Percentiles rank a stretch among this genome's conserved stretches.
Conservation (phyloP, 345 rosid genomes). For the Moricandia moricandioides region DNA sequence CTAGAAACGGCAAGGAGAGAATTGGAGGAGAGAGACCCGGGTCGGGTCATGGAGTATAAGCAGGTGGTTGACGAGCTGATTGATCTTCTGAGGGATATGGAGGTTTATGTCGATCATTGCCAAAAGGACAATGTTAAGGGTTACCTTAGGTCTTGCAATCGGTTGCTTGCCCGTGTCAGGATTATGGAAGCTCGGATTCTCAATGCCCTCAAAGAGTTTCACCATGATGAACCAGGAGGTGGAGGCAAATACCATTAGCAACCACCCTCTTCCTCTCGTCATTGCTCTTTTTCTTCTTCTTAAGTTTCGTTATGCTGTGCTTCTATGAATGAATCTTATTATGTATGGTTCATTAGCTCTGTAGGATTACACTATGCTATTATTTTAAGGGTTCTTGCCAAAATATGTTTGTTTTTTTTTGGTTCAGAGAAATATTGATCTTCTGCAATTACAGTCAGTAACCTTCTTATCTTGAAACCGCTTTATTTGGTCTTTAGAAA, state of each 20-base stretch:
- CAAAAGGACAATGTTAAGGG: slow-evolving; percentile 28
- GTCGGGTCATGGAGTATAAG: slow-evolving; percentile 31
- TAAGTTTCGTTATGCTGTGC: too few species aligned
- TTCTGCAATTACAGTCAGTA: background rate
- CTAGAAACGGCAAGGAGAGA: slow-evolving; percentile 28
- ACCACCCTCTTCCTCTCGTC: too few species aligned
- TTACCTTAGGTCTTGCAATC: slow-evolving; percentile 32
- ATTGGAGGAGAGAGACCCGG: slow-evolving; percentile 30
- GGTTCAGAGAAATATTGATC: background rate
- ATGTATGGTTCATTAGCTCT: background rate
- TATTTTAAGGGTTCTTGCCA: background rate
- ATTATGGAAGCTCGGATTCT: slow-evolving; percentile 38
- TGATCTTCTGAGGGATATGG: slow-evolving; percentile 35
- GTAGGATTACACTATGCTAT: background rate
- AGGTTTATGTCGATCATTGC: slow-evolving; percentile 29
- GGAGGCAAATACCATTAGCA: background rate
- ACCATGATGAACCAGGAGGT: background rate
- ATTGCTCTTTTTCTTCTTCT: too few species aligned
- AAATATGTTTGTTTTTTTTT: background rate
- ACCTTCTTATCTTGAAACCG: background rate
- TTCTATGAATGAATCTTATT: too few species aligned
- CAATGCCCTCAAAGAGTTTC: slow-evolving; percentile 23
- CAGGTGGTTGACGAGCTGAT: slow-evolving; percentile 32
- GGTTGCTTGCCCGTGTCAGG: slow-evolving; percentile 39
- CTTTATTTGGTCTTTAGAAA: background rate